Conservation (phyloP, 805 yeast genomes). For the Teunomyces stri region DNA sequence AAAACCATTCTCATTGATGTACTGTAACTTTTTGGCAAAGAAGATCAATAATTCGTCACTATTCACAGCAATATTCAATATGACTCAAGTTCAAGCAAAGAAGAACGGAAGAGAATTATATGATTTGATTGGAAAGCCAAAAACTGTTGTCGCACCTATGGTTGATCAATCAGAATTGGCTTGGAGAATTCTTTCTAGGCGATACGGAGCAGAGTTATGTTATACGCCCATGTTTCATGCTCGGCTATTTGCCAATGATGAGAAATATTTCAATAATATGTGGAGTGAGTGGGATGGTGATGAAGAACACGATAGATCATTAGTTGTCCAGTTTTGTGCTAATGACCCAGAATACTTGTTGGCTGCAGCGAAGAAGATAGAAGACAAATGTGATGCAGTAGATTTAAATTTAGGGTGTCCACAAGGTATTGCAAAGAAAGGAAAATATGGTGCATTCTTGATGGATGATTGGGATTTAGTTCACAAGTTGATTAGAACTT, state of each 20-base stretch:
- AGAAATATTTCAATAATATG: slow-evolving; percentile 75
- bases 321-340: slow-evolving; percentile 94
- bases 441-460: slow-evolving; percentile 90
- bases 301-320: slow-evolving; percentile 67
- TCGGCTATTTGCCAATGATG: slow-evolving; percentile 77
- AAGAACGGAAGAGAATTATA: slow-evolving; percentile 64
- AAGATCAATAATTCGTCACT: background rate
- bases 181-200: slow-evolving; percentile 85
- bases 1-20: too few relatives aligned
- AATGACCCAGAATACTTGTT: slow-evolving; percentile 86
- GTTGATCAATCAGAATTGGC: slow-evolving; percentile 96
- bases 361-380: slow-evolving; percentile 77
- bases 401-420: slow-evolving; percentile 97
- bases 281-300: slow-evolving; percentile 73
- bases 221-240: slow-evolving; percentile 98
- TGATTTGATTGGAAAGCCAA: slow-evolving; percentile 69
- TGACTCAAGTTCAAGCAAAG: slow-evolving; percentile 10
- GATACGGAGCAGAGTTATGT: slow-evolving; percentile 89
- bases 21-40: background rate
- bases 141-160: slow-evolving; percentile 94
- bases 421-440: slow-evolving; percentile 93
- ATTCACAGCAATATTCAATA: background rate
- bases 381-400: slow-evolving; percentile 88
- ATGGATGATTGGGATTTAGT: slow-evolving; percentile 97
- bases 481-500: slow-evolving; percentile 61